These are phyloP conservation scores for Axilococcus clingmanii DNA, from an alignment of 139 green algal genomes.

Conservation along the genomic window DNA sequence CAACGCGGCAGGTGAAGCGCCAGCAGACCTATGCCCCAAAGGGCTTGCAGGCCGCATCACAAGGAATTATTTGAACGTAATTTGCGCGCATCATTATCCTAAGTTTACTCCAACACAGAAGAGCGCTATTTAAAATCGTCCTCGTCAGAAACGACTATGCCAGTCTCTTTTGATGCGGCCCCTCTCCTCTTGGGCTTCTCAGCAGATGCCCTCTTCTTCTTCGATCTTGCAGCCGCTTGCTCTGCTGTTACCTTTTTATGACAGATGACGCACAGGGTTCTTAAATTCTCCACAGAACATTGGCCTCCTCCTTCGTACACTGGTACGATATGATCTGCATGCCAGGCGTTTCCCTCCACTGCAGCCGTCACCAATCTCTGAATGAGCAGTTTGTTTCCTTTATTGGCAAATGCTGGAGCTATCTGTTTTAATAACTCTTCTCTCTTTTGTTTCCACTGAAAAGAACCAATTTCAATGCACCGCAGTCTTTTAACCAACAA, in stretches of 20 bases:
- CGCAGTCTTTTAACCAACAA: conserved; percentile 58
- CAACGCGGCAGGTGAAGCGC: too few species aligned
- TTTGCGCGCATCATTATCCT: too few species aligned
- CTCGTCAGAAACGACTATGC: too few species aligned
- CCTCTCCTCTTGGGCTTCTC: background rate
- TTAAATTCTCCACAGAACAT: conserved; percentile 81
- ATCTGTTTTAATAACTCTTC: conserved; percentile 3
- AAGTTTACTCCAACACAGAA: too few species aligned
- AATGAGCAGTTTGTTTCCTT: background rate
- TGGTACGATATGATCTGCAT: conserved; percentile 78
- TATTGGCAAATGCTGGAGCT: background rate
- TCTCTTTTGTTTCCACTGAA: conserved; percentile 7
- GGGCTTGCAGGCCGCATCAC: too few species aligned
- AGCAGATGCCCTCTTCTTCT: conserved; percentile 8
- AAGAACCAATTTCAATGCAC: conserved; percentile 24
- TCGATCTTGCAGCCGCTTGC: conserved; percentile 39
- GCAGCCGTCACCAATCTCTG: conserved; percentile 31
- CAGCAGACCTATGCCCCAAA: too few species aligned
- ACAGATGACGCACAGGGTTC: conserved; percentile 79
- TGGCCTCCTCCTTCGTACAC: conserved; percentile 75
- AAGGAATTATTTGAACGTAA: too few species aligned
- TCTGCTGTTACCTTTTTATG: conserved; percentile 52
- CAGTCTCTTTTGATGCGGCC: background rate
- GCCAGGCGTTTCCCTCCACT: conserved; percentile 70
- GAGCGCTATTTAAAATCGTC: too few species aligned